Evolutionary conservation across 1,284 basidiomycete species (phyloP), one percentile per base, ranked within the genome.

Genomic region (Singerocomus inundabilis): DNA sequence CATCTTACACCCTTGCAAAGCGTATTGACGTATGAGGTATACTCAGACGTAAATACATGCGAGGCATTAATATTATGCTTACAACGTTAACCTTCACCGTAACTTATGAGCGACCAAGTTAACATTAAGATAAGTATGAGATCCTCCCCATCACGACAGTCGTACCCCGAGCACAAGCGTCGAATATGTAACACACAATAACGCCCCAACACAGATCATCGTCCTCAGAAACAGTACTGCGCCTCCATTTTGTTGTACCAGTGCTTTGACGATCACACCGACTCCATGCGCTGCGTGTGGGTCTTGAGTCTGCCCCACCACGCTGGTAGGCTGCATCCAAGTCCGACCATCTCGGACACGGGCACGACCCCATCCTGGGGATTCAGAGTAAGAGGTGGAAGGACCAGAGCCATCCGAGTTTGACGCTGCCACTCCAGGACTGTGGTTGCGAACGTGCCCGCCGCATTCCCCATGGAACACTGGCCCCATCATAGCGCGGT

Each of bases 251-350:
- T 59, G 57, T 41, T 59, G 59, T 2, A 21, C 56, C 1, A 59
- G 40, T 10, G 56, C 57, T 33, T 61, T 61, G 51, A 61, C 16
- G 37, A 59, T 24, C 32, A 50, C 31, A 2, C 59, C 54, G 8
- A 54, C 35, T 3, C 58, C 59, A n/a, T 13, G 54, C 16, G 48
- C 57, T 35, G 52, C 57, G 44, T 62, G 44, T 25, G 47, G 36
- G 31, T 51, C 37, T 35, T 32, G 31, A 32, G 31, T 8, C 9
- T 18, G 29, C 12, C 13, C 6, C 12, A 6, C 21, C 29, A 12
- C 11, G 13, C 18, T 35, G 34, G n/a, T n/a, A n/a, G 11, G 18
- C 18, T 35, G 31, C 13, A n/a, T 13, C 18, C 34, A 34, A 11
- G 33, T 21, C 18, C 34, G 34, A 18, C 18, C 34, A 12, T 35